These are phyloP conservation scores for Remersonia thermophila DNA, from an alignment of 2,329 filamentous ascomycete genomes.

Conservation along the genomic window DNA sequence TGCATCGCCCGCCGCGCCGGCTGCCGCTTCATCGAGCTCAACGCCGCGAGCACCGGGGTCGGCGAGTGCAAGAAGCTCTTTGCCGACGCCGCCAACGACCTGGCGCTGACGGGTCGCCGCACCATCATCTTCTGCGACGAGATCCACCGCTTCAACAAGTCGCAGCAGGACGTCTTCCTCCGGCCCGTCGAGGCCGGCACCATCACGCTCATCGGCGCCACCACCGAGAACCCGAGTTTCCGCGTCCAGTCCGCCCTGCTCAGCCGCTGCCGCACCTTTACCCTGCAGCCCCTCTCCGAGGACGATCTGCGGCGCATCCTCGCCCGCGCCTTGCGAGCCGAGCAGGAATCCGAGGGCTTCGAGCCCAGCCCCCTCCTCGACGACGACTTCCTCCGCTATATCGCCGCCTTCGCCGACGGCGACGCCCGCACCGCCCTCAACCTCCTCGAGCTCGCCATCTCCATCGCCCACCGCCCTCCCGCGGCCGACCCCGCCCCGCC, in stretches of 20 bases:
- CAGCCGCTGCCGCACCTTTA: constrained; percentile 84
- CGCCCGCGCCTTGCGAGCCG: constrained; percentile 55
- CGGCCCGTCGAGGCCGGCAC: constrained; percentile 84
- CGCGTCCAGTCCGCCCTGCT: constrained; percentile 80
- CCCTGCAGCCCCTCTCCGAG: constrained; percentile 60
- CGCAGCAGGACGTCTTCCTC: constrained; percentile 89
- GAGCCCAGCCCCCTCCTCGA: constrained; percentile 49
- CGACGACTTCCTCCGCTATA: constrained; percentile 63
- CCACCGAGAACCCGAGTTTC: constrained; percentile 94
- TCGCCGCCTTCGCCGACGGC: constrained; percentile 78
- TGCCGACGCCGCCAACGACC: constrained; percentile 67
- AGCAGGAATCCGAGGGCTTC: constrained; percentile 32
- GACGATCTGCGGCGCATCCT: constrained; percentile 65
- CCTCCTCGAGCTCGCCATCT: constrained; percentile 78
- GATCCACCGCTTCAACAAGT: constrained; percentile 83
- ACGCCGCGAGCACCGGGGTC: constrained; percentile 79
- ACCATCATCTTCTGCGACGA: constrained; percentile 98
- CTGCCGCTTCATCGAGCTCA: constrained; percentile 87
- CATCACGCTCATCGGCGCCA: constrained; percentile 86
- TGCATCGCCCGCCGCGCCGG: constrained; percentile 76
- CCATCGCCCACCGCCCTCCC: constrained; percentile 40
- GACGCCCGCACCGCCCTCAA: constrained; percentile 90
- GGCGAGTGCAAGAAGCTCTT: constrained; percentile 90
- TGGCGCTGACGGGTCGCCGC: constrained; percentile 69
- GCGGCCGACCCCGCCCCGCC: constrained; percentile 7